Evolutionary conservation across 2,329 filamentous ascomycete species (phyloP), one percentile per base, ranked within the genome.

Genomic region (Celoporthe dispersa): DNA sequence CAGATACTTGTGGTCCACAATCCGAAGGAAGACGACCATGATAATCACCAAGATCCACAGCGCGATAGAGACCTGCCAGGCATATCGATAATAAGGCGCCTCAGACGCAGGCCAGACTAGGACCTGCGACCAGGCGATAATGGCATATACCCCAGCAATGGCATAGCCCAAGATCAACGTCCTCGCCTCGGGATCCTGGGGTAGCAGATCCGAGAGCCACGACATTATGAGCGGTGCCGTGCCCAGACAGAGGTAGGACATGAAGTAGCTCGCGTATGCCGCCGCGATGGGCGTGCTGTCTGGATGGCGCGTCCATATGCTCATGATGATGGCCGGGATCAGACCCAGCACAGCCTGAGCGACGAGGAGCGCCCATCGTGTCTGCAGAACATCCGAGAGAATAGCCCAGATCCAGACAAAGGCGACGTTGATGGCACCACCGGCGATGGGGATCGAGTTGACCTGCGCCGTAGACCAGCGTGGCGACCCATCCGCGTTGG

Each of bases 361-460:
- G 8, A 87, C 77, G 39, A 87, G 83, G 7, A 87, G 77, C 0
- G 80, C 81, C 85, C 85, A 87, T 31, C 85, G 77, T 0, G 84
- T 85, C 51, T 80, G 79, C 1, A 87, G 73, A 11, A 81, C 75
- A 75, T 87, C 85, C 0, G 85, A 87, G 0, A 86, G 74, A 2
- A 86, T 80, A 0, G 84, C 85, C 84, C 85, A 87, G 16, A 85
- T 79, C 85, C 85, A 87, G 1, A 87, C 85, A 68, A 84, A 85
- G 0, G 82, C 78, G 2, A 85, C 83, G 25, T 84, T 84, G 64
- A 85, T 84, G 5, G 82, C 83, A 5, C 81, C 78, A 14, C 83
- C 84, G 12, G 78, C 82, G 22, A 85, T 84, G 0, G 84, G 84
- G 67, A 86, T 85, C 2, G 81, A 79, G 70, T 85, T 86, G 28